These are phyloP conservation scores for Piper longum DNA, from an alignment of 164 flowering plant species.

Conservation along the genomic window DNA sequence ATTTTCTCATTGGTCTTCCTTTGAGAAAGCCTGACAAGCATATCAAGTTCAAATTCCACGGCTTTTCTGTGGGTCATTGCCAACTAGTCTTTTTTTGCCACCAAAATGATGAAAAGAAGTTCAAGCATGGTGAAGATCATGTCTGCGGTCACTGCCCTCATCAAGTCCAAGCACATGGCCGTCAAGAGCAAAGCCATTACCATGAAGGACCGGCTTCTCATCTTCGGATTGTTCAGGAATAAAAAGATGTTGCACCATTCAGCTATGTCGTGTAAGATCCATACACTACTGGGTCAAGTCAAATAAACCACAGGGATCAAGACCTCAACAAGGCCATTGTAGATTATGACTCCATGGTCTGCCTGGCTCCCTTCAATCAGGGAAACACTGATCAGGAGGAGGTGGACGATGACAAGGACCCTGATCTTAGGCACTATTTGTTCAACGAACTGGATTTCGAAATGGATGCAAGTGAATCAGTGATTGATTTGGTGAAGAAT, in stretches of 20 bases:
- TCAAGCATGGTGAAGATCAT: constrained; percentile 33
- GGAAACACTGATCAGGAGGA: constrained; percentile 5
- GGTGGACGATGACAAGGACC: constrained; percentile 22
- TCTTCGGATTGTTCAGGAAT: constrained; percentile 35
- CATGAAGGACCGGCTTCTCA: constrained; percentile 30
- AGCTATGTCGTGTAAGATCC: constrained; percentile 36
- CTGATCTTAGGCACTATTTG: constrained; percentile 32
- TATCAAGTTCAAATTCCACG: background rate
- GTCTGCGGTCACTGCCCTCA: constrained; percentile 18
- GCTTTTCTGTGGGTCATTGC: background rate
- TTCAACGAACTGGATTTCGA: constrained; percentile 22
- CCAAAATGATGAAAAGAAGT: constrained; percentile 38
- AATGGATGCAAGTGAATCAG: constrained; percentile 30
- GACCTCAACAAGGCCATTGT: constrained; percentile 23
- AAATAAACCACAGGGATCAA: background rate
- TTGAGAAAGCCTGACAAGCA: too few species aligned
- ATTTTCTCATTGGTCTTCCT: background rate
- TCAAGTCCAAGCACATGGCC: constrained; percentile 34
- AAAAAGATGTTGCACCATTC: constrained; percentile 32
- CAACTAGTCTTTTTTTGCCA: background rate
- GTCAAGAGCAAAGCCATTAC: constrained; percentile 37
- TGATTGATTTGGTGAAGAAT: constrained; percentile 51
- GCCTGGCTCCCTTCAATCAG: constrained; percentile 2
- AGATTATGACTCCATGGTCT: constrained; percentile 10
- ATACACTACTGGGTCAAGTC: constrained; percentile 21